These are phyloP conservation scores for Russula olivacea DNA, from an alignment of 768 basidiomycete species.

Conservation along the genomic window DNA sequence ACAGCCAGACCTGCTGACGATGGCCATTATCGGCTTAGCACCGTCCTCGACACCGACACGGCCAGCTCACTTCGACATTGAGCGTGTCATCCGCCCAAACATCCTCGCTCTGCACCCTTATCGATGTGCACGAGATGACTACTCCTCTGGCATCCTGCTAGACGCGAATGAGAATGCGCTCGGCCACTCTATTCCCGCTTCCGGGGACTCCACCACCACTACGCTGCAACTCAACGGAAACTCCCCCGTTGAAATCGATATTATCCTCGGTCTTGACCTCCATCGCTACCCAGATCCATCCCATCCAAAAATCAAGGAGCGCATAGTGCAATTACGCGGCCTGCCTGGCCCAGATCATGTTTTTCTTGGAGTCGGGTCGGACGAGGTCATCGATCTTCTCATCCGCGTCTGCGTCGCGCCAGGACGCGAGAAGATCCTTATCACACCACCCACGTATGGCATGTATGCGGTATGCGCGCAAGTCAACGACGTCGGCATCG, in stretches of 20 bases:
- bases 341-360: constrained; percentile 57
- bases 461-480: constrained; percentile 96
- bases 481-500: constrained; percentile 84
- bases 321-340: constrained; percentile 66
- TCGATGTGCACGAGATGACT: constrained; percentile 95
- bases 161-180: constrained; percentile 98
- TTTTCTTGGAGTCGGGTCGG: constrained; percentile 94
- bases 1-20: constrained; percentile 27
- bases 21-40: constrained; percentile 62
- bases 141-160: constrained; percentile 81
- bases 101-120: constrained; percentile 90
- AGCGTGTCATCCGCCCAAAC: constrained; percentile 84
- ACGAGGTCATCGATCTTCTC: constrained; percentile 92
- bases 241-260: constrained; percentile 33
- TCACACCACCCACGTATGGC: constrained; percentile 93
- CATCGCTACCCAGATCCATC: constrained; percentile 95
- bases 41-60: constrained; percentile 39
- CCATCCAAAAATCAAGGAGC: constrained; percentile 68
- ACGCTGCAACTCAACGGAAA: constrained; percentile 20
- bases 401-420: constrained; percentile 87
- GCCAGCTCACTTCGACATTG: constrained; percentile 81
- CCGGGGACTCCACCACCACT: constrained; percentile 15
- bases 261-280: constrained; percentile 47
- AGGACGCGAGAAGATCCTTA: constrained; percentile 69
- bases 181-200: constrained; percentile 62